Conservation (phyloP, 179 eudicot species). For the Dionaea muscipula region DNA sequence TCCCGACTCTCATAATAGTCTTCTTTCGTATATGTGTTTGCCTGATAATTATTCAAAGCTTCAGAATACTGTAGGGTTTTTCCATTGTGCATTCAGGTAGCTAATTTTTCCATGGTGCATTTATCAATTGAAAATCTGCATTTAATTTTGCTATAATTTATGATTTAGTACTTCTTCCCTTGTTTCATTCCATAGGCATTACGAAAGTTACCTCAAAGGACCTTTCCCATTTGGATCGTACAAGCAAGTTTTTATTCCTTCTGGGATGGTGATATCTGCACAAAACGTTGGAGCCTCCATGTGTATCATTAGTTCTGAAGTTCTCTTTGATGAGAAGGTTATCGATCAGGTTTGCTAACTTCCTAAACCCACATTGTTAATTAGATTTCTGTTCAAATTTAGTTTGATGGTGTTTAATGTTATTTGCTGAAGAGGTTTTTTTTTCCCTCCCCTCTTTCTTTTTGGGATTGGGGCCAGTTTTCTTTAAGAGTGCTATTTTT, state of each 20-base stretch:
- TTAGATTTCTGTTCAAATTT: background rate
- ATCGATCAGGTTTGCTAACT: conserved; percentile 60
- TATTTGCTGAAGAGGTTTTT: too few relatives aligned
- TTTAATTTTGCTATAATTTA: conserved; percentile 1
- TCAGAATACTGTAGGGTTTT: conserved; percentile 57
- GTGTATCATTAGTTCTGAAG: conserved; percentile 69
- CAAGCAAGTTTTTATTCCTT: conserved; percentile 79
- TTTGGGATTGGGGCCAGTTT: too few relatives aligned
- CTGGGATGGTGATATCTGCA: conserved; percentile 77
- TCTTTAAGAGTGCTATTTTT: too few relatives aligned
- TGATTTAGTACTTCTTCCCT: background rate
- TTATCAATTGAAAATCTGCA: background rate
- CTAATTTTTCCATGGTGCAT: conserved; percentile 5
- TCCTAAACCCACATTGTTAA: background rate
- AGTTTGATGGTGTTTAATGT: background rate
- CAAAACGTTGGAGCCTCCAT: conserved; percentile 71
- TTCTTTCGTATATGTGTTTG: conserved; percentile 73
- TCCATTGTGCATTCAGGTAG: conserved; percentile 83
- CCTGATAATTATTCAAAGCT: conserved; percentile 48
- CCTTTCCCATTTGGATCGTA: conserved; percentile 90
- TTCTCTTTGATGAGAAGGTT: conserved; percentile 78
- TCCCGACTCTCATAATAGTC: conserved; percentile 54
- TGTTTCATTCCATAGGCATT: conserved; percentile 50
- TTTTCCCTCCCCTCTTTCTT: too few relatives aligned
- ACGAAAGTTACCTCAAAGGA: conserved; percentile 66